Conservation (phyloP, 257 asterid genomes). For the Solanum bukasovii region DNA sequence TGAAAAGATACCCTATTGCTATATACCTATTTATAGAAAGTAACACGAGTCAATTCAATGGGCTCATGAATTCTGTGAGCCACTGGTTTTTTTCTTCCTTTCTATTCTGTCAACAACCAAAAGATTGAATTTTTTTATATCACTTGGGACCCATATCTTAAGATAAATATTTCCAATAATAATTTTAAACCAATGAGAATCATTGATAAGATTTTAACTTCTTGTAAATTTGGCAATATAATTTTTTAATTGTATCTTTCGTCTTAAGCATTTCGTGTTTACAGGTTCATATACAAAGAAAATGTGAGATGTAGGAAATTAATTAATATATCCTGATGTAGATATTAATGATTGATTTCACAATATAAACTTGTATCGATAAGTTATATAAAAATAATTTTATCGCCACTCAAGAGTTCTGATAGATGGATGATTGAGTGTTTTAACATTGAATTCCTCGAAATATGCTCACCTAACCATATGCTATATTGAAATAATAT, state of each 20-base stretch:
- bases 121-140: not conserved
- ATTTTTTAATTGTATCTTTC: not conserved
- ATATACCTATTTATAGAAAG: conserved; percentile 8
- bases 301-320: not conserved
- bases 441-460: not conserved
- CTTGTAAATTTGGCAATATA: not conserved
- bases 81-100: conserved; percentile 3
- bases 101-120: not conserved
- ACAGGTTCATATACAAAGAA: not conserved
- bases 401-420: fast-evolving
- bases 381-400: not conserved
- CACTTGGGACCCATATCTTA: not conserved
- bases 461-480: not conserved
- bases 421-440: not conserved
- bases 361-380: not conserved
- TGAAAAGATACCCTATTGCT: not conserved
- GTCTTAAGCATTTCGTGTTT: not conserved
- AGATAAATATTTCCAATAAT: not conserved
- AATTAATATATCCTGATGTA: not conserved
- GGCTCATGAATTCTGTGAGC: conserved; percentile 6
- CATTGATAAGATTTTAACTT: not conserved
- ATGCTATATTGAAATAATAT: not conserved
- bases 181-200: not conserved
- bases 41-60: not conserved
- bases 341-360: not conserved